Evolutionary conservation across 75 land plant genomes (phyloP), one percentile per base, ranked within the genome.

Genomic region (Larix kaempferi): DNA sequence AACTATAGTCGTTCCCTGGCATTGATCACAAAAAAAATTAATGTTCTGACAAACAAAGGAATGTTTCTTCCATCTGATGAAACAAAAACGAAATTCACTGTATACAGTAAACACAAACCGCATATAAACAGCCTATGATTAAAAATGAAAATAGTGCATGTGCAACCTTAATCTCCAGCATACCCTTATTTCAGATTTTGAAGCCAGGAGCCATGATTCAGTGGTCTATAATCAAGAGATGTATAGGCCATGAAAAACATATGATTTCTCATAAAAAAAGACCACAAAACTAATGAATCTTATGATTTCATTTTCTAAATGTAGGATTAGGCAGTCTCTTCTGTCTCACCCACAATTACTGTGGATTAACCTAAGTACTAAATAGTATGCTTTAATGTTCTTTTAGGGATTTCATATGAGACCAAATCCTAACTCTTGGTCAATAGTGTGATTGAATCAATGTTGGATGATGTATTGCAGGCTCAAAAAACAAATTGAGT

Each of bases 1-100:
- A 37, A 97, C 95, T 57, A 88, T 81, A 12, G 99, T 97, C 17
- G 98, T 92, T 64, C 99, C 99, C 99, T 96, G 97, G 14, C 35
- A 74, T 12, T 79, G 2, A 71, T 49, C 33, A 57, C 37, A 33
- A 5, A 74, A 75, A 62, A 33, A 39, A 60, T 5, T 25, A 35
- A 66, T 69, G 73, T 10, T 41, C 39, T 69, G 16, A 69, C 23
- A 41, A 19, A 69, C 39, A 69, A 54, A 56, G 76, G 26, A 21
- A 25, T 56, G 17, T 62, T 12, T 7, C 27, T 27, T 62, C 29
- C 35, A 27, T 62, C 25, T 23, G 35, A 62, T 27, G 33, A 26
- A 23, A 62, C 25, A 13, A 13, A 62, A 62, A 13, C 2, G 65
- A 62, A 62, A 62, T 62, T 62, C 27, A 27, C 6, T 62, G 25